Evolutionary conservation across 2,329 filamentous ascomycete species (phyloP), one percentile per base, ranked within the genome.

Genomic region (Scedosporium apiospermum): DNA sequence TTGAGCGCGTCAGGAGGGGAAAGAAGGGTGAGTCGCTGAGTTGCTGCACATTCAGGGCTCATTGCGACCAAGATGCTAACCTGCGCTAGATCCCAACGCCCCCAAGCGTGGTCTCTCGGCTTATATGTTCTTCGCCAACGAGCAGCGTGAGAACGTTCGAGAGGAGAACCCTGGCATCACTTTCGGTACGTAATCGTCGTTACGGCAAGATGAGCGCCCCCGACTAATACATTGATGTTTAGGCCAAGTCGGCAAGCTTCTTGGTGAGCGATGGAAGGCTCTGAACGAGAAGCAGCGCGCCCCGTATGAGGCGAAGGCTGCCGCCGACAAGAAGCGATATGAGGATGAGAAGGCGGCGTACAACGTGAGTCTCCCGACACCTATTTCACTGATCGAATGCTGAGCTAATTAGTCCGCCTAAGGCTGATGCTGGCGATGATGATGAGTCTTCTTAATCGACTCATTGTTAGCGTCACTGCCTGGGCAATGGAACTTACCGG

Each of bases 41-140:
- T 2, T 18, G 7, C 16, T 51, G 6, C 46, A 18, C n/a, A 10
- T 51, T 23, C 58, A 60, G 14, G 3, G 41, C 41, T 27, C 10
- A 23, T 46, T 23, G 14, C 41, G 44, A 49, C 10, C 2, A 38
- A 38, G 34, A 49, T 26, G n/a, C 16, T n/a, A 41, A 34, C 26
- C 23, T 3, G 7, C 18, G 23, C 23, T 18, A 96, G 93, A 97
- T 79, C 92, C 92, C 78, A 97, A 97, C 80, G 93, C 93, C 65
- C 95, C 95, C 77, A 99, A 98, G 92, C 92, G 95, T 79, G 95
- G 93, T 82, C 91, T 99, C 60, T 98, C 95, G 62, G 95, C 95
- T 67, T 99, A 99, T 87, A 99, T 99, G 95, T 98, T 98, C 89
- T 99, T 98, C 77, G 95, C 95, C 86, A 98, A 98, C 75, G 95